These are phyloP conservation scores for Puccinia novopanici DNA, from an alignment of 1,284 basidiomycete genomes.

Conservation along the genomic window DNA sequence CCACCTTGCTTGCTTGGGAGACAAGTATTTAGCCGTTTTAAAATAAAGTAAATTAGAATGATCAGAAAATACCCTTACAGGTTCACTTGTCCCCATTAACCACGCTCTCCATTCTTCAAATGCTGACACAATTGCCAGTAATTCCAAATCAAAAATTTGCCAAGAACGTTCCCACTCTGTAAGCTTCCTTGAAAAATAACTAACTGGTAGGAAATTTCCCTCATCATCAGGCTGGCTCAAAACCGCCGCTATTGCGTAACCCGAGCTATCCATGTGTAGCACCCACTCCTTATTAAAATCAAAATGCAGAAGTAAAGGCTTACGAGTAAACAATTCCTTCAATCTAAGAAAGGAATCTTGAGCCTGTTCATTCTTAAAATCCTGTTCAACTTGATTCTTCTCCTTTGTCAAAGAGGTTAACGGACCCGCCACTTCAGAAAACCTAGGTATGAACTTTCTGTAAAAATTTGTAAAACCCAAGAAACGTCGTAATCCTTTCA, in stretches of 20 bases:
- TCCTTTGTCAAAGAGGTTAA: background rate
- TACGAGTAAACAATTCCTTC: background rate
- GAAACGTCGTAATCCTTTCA: background rate
- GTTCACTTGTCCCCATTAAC: conserved; percentile 7
- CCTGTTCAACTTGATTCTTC: background rate
- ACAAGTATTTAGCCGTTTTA: background rate
- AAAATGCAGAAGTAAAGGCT: conserved; percentile 24
- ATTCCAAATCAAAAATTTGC: conserved; percentile 34
- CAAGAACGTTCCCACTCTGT: background rate
- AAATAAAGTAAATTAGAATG: conserved; percentile 28
- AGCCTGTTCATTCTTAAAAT: background rate
- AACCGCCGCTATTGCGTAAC: conserved; percentile 15
- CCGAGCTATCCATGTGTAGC: conserved; percentile 30
- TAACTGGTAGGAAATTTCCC: background rate
- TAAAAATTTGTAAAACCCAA: conserved; percentile 7
- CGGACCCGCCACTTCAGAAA: no score
- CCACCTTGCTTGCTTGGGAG: conserved; percentile 20
- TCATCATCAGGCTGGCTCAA: conserved; percentile 8
- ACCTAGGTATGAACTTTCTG: no score
- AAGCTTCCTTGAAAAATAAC: conserved; percentile 21
- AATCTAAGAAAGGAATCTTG: background rate
- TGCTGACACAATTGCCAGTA: conserved; percentile 13
- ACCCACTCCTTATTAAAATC: conserved; percentile 7
- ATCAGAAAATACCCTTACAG: conserved; percentile 30
- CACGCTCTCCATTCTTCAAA: conserved; percentile 35